Percentiles rank a stretch among this genome's conserved stretches.
Evolutionary conservation across 768 basidiomycete genomes (phyloP).

Genomic region (Suillus hirtellus): DNA sequence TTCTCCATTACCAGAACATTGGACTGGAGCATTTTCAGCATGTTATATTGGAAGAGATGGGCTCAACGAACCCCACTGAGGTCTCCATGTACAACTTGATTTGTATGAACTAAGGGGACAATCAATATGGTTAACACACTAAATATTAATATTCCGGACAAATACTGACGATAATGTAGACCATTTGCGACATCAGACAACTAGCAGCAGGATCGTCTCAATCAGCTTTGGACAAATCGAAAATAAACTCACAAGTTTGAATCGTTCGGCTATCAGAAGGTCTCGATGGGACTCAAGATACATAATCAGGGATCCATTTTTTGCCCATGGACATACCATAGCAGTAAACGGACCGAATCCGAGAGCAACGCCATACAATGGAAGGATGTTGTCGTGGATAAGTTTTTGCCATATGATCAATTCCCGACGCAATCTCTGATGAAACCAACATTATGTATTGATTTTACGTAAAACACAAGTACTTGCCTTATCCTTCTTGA

Average conservation of each 20-base stretch:
- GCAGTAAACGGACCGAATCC: slow-evolving; percentile 25
- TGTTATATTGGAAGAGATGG: background rate
- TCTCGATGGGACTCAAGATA: slow-evolving; percentile 16
- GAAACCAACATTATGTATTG: background rate
- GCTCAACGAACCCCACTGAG: slow-evolving; percentile 9
- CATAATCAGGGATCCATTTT: slow-evolving; percentile 18
- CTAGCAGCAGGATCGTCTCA: background rate
- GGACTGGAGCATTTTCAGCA: slow-evolving; percentile 29
- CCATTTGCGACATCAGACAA: slow-evolving; percentile 5
- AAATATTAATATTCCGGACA: background rate
- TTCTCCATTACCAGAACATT: slow-evolving; percentile 44
- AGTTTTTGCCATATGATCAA: slow-evolving; percentile 24
- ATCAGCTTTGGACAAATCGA: background rate
- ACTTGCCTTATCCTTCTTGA: slow-evolving; percentile 9
- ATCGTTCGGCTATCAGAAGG: slow-evolving; percentile 15
- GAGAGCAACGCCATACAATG: slow-evolving; percentile 20
- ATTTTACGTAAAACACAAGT: background rate
- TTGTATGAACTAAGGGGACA: slow-evolving; percentile 4
- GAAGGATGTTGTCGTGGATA: slow-evolving; percentile 23
- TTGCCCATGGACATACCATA: slow-evolving; percentile 27
- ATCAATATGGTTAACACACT: background rate
- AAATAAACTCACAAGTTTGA: slow-evolving; percentile 20
- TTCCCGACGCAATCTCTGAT: slow-evolving; percentile 23
- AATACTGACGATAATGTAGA: background rate
- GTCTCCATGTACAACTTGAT: slow-evolving; percentile 10